phyloP scores from a whole-genome alignment of 371 early-diverging fungal species.

The Zychaea mexicana region DNA sequence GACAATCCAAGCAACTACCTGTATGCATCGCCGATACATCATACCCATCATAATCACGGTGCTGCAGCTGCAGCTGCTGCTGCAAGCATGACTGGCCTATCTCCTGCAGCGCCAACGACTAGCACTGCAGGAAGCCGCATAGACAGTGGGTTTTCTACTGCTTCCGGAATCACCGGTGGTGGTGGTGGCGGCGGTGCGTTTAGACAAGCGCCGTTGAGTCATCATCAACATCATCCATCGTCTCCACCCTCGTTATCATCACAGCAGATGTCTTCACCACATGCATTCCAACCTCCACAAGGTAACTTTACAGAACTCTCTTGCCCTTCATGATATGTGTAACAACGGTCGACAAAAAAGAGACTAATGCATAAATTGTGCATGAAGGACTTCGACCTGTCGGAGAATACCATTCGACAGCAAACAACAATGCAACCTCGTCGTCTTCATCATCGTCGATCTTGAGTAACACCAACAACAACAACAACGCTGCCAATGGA shows the following conservation, averaged over 20 bases:
- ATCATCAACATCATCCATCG: conserved; percentile 13
- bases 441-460: neutral
- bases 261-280: neutral
- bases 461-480: neutral
- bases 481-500: neutral
- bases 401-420: conserved; percentile 5
- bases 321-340: neutral
- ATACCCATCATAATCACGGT: conserved; percentile 7
- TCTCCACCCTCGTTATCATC: conserved; percentile 5
- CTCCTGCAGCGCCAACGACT: conserved; percentile 8
- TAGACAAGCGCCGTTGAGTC: conserved; percentile 4
- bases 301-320: no score
- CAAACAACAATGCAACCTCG: neutral
- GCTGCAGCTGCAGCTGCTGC: conserved; percentile 12
- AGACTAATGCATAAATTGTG: neutral
- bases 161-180: neutral
- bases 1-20: conserved; percentile 64
- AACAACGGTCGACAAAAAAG: neutral
- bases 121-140: conserved; percentile 14
- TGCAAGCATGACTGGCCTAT: conserved; percentile 9
- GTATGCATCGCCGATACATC: conserved; percentile 28
- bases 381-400: conserved; percentile 11
- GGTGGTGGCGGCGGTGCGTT: conserved; percentile 5
- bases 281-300: conserved; percentile 7
- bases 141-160: conserved; percentile 14